These are phyloP conservation scores for Metahyphopichia silvanorum DNA, from an alignment of 805 yeast species.

Conservation along the genomic window DNA sequence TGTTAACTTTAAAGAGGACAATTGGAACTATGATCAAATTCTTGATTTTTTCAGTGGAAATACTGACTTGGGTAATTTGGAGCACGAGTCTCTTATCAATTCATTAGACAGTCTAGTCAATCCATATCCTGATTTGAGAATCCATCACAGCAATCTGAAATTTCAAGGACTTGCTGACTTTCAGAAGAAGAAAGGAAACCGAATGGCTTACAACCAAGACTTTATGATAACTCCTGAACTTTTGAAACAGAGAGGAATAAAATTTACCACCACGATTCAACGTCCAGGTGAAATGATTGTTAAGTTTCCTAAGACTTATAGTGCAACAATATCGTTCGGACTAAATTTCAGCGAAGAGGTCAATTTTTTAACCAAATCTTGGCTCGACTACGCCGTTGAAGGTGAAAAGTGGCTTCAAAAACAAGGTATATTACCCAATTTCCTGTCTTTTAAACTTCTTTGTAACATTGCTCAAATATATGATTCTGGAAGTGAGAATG, in stretches of 20 bases:
- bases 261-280: constrained; percentile 48
- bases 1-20: constrained; percentile 12
- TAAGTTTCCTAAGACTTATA: constrained; percentile 54
- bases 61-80: constrained; percentile 14
- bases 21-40: constrained; percentile 19
- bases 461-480: constrained; percentile 44
- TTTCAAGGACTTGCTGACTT: constrained; percentile 22
- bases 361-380: constrained; percentile 52
- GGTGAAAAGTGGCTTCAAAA: constrained; percentile 50
- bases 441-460: constrained; percentile 49
- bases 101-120: constrained; percentile 31
- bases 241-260: constrained; percentile 48
- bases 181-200: constrained; percentile 7
- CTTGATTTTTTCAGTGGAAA: constrained; percentile 11
- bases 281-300: constrained; percentile 59
- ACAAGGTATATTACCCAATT: constrained; percentile 49
- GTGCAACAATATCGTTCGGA: constrained; percentile 52
- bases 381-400: constrained; percentile 50
- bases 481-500: constrained; percentile 21
- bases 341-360: constrained; percentile 54
- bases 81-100: constrained; percentile 22
- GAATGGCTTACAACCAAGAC: constrained; percentile 36
- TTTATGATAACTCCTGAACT: constrained; percentile 47
- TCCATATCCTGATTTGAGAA: constrained; percentile 25
- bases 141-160: constrained; percentile 21